A percentile compares a stretch with the other conserved stretches of the same genome.
phyloP scores from a whole-genome alignment of 768 basidiomycete genomes.

The Suillus occidentalis region DNA sequence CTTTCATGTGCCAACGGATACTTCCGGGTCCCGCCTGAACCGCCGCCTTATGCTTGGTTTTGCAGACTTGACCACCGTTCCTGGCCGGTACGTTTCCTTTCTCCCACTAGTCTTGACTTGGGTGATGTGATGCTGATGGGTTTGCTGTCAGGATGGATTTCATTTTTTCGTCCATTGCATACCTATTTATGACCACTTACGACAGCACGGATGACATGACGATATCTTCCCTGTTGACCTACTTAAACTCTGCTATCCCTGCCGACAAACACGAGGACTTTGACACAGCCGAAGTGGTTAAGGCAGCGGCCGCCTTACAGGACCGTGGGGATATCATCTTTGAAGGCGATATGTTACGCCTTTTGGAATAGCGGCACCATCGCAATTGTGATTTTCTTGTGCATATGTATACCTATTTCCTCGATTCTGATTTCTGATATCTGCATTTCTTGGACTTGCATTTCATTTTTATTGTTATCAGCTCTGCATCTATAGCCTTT shows the following conservation, averaged over 20 bases:
- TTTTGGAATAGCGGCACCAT: no score
- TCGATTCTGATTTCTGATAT: no score
- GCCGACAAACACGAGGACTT: conserved; percentile 81
- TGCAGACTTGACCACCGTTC: conserved; percentile 60
- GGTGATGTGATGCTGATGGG: background rate
- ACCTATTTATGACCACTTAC: conserved; percentile 71
- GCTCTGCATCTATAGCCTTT: background rate
- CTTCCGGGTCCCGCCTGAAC: conserved; percentile 18
- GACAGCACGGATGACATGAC: conserved; percentile 65
- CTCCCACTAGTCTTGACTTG: conserved; percentile 7
- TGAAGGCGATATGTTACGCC: conserved; percentile 48
- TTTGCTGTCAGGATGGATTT: conserved; percentile 50
- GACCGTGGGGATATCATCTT: conserved; percentile 49
- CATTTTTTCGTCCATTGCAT: conserved; percentile 56
- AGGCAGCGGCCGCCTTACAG: conserved; percentile 44
- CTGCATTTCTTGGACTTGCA: conserved; percentile 8
- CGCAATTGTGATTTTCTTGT: no score
- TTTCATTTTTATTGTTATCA: background rate
- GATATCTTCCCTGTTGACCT: conserved; percentile 65
- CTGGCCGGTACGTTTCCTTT: conserved; percentile 53
- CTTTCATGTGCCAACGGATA: conserved; percentile 15
- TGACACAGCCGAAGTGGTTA: conserved; percentile 70
- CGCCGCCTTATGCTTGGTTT: conserved; percentile 35
- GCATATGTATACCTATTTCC: conserved; percentile 4
- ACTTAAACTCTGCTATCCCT: conserved; percentile 76